Evolutionary conservation across 1,284 basidiomycete genomes (phyloP), one percentile per base, ranked within the genome.

Genomic region (Farysia itapuensis): DNA sequence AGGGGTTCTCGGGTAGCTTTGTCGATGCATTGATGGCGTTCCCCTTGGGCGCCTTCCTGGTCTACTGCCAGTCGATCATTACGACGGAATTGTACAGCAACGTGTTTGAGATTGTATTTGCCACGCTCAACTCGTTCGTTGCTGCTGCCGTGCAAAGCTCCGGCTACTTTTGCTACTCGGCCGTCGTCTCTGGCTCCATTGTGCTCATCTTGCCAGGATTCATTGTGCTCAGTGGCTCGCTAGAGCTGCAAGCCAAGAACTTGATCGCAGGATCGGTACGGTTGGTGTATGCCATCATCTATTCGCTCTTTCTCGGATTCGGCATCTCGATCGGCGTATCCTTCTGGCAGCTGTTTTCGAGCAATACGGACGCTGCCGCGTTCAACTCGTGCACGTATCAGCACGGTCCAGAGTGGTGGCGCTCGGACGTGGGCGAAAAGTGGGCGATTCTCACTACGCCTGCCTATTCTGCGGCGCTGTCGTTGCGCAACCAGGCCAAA

Each of bases 21-120:
- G 81, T 92, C 71, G 90, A 94, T 78, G 83, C 84, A 12, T 77
- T 91, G 26, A 81, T 85, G 42, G 81, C 84, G 1, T 86, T 87
- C 61, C 88, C 89, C 0, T 81, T 94, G 11, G 90, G 91, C 12
- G 84, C 83, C n/a, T 79, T 91, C 9, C 81, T 95, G 22, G 68
- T 70, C 39, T 71, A 63, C 39, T 70, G 70, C 40, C 71, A 77
- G 48, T 57, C 54, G 41, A 56, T 61, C 43, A 74, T 75, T 54
- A 75, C 74, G 25, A 73, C 75, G 8, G 89, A 92, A 77, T 78
- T 95, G 28, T 91, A 90, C 74, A 85, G 84, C 13, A 90, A 90
- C 57, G 83, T 90, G 22, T 90, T 91, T 65, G 91, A 93, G 83
- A 89, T 92, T 61, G 88, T 87, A 4, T 83, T 90, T 44, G 85